Evolutionary conservation across 768 basidiomycete species (phyloP).

Genomic region (Baorangia bicolor): DNA sequence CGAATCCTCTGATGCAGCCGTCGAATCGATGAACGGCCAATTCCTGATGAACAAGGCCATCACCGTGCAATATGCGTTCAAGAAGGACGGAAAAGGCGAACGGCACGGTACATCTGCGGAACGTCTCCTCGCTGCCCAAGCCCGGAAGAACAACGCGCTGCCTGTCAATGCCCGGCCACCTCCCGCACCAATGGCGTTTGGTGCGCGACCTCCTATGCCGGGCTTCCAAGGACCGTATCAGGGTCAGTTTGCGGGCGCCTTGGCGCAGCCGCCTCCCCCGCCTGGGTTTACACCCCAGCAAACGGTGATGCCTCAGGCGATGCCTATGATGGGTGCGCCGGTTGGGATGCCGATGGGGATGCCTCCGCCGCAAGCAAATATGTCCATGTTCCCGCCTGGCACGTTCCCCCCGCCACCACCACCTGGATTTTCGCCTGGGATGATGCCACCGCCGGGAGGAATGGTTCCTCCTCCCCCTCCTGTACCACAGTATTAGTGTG

Average conservation of each 20-base stretch:
- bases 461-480: conserved; percentile 48
- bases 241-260: conserved; percentile 91
- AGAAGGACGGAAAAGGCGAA: conserved; percentile 98
- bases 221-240: conserved; percentile 77
- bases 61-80: conserved; percentile 97
- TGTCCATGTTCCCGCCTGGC: conserved; percentile 47
- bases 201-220: conserved; percentile 61
- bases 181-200: conserved; percentile 71
- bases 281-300: conserved; percentile 77
- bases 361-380: conserved; percentile 34
- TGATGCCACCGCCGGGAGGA: conserved; percentile 34
- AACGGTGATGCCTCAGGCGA: conserved; percentile 51
- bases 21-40: conserved; percentile 96
- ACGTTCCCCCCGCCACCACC: conserved; percentile 63
- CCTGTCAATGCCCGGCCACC: conserved; percentile 77
- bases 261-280: conserved; percentile 80
- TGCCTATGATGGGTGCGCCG: conserved; percentile 37
- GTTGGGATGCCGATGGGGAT: conserved; percentile 36
- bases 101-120: conserved; percentile 97
- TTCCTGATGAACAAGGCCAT: conserved; percentile 99
- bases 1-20: conserved; percentile 93
- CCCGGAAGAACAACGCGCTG: conserved; percentile 90
- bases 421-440: conserved; percentile 60
- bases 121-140: conserved; percentile 91
- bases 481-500: conserved; percentile 32